phyloP scores from a whole-genome alignment of 257 asterid species.

The Osmanthus fragrans region DNA sequence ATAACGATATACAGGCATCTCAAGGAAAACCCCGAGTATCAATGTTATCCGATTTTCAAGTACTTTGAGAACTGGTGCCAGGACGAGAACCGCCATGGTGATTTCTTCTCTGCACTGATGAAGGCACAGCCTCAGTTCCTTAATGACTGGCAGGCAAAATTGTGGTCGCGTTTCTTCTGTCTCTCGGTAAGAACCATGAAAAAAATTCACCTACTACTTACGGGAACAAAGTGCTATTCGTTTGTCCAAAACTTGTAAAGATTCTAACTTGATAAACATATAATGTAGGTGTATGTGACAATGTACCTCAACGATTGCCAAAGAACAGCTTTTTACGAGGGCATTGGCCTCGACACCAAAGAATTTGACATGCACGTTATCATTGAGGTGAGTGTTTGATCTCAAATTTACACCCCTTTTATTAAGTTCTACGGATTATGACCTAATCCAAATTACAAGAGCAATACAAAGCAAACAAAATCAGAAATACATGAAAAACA shows the following conservation, averaged over 20 bases:
- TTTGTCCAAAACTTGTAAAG: neutral
- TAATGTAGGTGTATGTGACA: constrained; percentile 82
- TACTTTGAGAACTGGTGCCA: constrained; percentile 99
- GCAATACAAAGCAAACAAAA: neutral
- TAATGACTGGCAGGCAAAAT: constrained; percentile 98
- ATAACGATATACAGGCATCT: constrained; percentile 94
- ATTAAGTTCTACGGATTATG: neutral
- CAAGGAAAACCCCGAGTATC: constrained; percentile 83
- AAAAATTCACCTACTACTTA: neutral
- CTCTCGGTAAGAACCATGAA: constrained; percentile 58
- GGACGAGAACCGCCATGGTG: constrained; percentile 99
- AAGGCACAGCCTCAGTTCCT: constrained; percentile 99
- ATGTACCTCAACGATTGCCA: constrained; percentile 93
- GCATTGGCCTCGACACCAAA: constrained; percentile 88
- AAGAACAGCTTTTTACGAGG: constrained; percentile 67
- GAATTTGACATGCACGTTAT: constrained; percentile 97
- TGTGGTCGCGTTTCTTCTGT: constrained; percentile 98
- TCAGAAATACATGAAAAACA: neutral
- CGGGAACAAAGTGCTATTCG: neutral
- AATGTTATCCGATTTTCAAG: constrained; percentile 92
- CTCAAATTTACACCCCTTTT: neutral
- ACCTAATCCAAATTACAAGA: neutral
- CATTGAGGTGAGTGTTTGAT: constrained; percentile 67
- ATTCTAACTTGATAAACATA: neutral
- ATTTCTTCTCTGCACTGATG: constrained; percentile 98